Evolutionary conservation across 148 eudicot genomes (phyloP), one percentile per base, ranked within the genome.

Genomic region (Camellia lanceoleosa): DNA sequence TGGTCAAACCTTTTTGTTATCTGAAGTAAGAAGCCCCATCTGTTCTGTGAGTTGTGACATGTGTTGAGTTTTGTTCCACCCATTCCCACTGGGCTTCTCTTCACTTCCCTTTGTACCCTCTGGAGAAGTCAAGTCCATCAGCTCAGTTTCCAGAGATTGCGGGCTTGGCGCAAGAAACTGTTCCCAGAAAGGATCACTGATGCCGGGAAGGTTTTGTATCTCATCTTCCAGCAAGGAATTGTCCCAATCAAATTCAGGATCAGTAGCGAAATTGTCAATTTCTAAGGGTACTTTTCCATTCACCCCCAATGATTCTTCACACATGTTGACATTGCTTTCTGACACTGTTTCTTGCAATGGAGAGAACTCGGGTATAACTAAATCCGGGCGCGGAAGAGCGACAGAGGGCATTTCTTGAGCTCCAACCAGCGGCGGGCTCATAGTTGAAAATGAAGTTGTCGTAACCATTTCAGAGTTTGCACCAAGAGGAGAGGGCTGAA

Each of bases 31-130:
- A 79, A 83, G 86, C 19, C 88, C 89, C 97, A 92, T 94, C 79
- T 91, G 93, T 80, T 89, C 90, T 0, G 97, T 92, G 15, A 94
- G 92, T 72, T 88, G 84, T 68, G 87, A 92, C 92, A 94, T 62
- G 64, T 83, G 67, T 83, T 88, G 82, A 77, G 87, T 38, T 59
- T 91, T 92, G 71, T 80, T 83, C 92, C 88, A 85, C 47, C 84
- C 90, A 62, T 83, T 90, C 60, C 80, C 91, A 52, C 66, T 7
- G 1, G 87, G 82, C 72, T 81, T 90, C 38, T 54, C 88, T 84
- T 87, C 89, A 61, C 62, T 72, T 74, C 68, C 90, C n/a, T 43
- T 52, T 5, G 74, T 51, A 49, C 78, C 84, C 77, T 89, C 94
- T 74, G 76, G 46, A 7, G 80, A 74, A 64, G 86, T 82, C 4